A percentile compares a stretch with the other conserved stretches of the same genome.
Conservation (phyloP, 176 grass and related monocot species). For the Musa itinerans region DNA sequence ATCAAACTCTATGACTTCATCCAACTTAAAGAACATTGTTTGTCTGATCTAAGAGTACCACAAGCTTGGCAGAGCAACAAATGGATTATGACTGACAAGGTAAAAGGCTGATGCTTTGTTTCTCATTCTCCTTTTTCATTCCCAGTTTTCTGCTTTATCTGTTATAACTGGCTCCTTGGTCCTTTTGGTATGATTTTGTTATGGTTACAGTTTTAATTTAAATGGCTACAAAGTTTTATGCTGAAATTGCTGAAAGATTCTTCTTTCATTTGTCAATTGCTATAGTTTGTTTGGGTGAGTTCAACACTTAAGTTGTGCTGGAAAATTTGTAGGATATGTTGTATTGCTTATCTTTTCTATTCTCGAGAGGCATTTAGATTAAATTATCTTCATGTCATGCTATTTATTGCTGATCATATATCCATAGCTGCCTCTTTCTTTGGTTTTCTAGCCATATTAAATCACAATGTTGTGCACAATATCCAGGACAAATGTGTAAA, state of each 20-base stretch:
- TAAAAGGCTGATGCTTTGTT: neutral
- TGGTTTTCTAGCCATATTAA: too few relatives aligned
- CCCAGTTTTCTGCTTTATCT: neutral
- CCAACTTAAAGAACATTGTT: conserved; percentile 53
- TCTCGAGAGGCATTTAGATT: neutral
- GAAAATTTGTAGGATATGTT: too few relatives aligned
- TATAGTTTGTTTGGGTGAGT: neutral
- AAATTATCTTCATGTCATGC: neutral
- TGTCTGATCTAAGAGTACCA: conserved; percentile 41
- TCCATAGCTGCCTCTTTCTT: neutral
- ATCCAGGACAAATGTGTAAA: too few relatives aligned
- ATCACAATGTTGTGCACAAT: too few relatives aligned
- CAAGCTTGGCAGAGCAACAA: conserved; percentile 26
- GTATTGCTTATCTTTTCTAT: neutral
- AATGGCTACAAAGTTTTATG: neutral
- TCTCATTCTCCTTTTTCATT: neutral
- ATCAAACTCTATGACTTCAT: conserved; percentile 47
- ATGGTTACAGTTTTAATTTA: neutral
- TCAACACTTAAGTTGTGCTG: too few relatives aligned
- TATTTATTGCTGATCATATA: neutral
- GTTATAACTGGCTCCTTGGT: neutral
- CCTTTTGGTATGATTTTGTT: neutral
- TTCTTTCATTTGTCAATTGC: neutral
- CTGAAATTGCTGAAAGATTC: neutral
- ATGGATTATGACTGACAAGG: conserved; percentile 23